Evolutionary conservation across 345 rosid species (phyloP).

Genomic region (Camelina hispida): DNA sequence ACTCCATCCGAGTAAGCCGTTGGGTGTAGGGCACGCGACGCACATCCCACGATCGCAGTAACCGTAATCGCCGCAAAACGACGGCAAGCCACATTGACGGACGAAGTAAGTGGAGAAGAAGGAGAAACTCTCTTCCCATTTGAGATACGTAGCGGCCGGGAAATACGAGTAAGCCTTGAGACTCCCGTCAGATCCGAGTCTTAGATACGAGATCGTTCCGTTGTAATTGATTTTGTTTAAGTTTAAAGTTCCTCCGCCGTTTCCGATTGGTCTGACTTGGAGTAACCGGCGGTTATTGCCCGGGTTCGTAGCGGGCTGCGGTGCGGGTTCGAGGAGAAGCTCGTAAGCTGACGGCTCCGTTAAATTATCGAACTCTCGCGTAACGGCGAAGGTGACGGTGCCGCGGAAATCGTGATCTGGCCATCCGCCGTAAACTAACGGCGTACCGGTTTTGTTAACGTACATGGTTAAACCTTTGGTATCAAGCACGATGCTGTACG

Average conservation of each 20-base stretch:
- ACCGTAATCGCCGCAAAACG: constrained; percentile 47
- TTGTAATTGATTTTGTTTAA: constrained; percentile 57
- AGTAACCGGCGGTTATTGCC: constrained; percentile 41
- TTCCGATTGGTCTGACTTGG: constrained; percentile 38
- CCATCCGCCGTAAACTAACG: constrained; percentile 45
- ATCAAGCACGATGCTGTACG: constrained; percentile 62
- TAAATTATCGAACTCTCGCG: neutral
- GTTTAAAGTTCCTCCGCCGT: constrained; percentile 7
- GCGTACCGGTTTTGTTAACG: constrained; percentile 45
- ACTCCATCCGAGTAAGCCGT: constrained; percentile 53
- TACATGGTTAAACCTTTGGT: constrained; percentile 48
- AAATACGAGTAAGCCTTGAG: constrained; percentile 53
- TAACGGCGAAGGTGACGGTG: constrained; percentile 38
- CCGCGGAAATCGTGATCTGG: constrained; percentile 36
- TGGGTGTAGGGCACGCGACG: constrained; percentile 38
- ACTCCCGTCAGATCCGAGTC: constrained; percentile 63
- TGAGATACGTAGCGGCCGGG: constrained; percentile 39
- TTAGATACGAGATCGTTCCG: constrained; percentile 50
- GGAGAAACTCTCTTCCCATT: constrained; percentile 53
- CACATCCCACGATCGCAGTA: constrained; percentile 46
- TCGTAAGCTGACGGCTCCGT: constrained; percentile 41
- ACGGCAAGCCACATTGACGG: constrained; percentile 44
- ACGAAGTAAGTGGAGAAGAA: constrained; percentile 53
- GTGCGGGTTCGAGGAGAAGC: constrained; percentile 43
- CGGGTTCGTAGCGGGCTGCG: constrained; percentile 19